Conservation (phyloP, 2,329 filamentous ascomycete species). For the Fusarium phyllophilum region DNA sequence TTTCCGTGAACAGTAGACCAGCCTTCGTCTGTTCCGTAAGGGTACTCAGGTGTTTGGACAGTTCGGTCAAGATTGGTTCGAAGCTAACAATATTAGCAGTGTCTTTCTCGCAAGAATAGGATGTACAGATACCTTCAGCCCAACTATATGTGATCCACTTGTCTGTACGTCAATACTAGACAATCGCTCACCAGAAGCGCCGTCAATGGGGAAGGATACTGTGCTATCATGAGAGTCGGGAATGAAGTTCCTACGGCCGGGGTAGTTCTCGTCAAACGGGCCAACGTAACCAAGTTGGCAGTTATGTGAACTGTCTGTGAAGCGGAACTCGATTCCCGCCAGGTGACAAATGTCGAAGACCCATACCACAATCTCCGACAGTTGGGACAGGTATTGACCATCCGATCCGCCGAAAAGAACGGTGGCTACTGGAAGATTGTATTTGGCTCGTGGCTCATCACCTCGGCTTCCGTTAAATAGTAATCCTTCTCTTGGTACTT, state of each 20-base stretch:
- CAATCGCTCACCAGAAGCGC: not conserved
- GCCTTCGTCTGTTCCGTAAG: not conserved
- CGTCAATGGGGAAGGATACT: not conserved
- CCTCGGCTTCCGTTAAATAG: not conserved
- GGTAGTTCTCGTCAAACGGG: not conserved
- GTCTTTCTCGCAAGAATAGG: rapidly evolving
- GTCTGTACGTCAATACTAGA: not conserved
- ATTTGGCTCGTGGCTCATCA: not conserved
- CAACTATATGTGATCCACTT: not conserved
- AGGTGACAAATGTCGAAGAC: not conserved
- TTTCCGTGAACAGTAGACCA: not conserved
- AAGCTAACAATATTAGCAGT: not conserved
- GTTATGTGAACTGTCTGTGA: not conserved
- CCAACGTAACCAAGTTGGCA: not conserved
- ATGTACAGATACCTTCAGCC: not conserved
- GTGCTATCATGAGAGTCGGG: not conserved
- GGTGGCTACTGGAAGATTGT: not conserved
- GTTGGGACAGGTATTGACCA: not conserved
- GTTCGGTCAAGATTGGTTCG: not conserved
- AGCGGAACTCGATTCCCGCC: not conserved
- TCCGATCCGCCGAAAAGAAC: not conserved
- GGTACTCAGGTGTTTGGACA: not conserved
- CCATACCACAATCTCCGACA: not conserved
- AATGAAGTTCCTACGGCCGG: not conserved
- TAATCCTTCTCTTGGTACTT: not conserved